phyloP scores from a whole-genome alignment of 208 protist genomes.

The Leishmania tarentolae region DNA sequence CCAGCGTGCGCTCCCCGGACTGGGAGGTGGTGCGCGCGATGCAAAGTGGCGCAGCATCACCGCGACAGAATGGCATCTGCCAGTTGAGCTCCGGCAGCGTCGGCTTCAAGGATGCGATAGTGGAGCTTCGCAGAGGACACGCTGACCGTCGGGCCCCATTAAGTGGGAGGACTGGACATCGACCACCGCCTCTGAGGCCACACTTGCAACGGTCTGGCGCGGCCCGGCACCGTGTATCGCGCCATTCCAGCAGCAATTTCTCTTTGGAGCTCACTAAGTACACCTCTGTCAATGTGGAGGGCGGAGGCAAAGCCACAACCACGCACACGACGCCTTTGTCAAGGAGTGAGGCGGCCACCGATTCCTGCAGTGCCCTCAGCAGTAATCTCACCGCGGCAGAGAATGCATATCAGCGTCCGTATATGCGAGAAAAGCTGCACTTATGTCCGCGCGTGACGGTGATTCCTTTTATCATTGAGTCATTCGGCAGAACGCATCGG shows the following conservation, averaged over 20 bases:
- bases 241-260: not conserved
- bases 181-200: not conserved
- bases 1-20: conserved; percentile 6
- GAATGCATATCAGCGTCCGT: not conserved
- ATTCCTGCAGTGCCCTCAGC: not conserved
- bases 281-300: not conserved
- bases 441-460: conserved; percentile 20
- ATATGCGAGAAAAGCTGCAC: conserved; percentile 10
- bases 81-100: conserved; percentile 1
- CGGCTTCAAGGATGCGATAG: not conserved
- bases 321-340: not conserved
- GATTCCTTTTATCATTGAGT: conserved; percentile 17
- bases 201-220: not conserved
- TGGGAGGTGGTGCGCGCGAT: conserved; percentile 2
- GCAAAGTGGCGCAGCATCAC: not conserved
- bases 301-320: not conserved
- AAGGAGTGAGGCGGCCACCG: not conserved
- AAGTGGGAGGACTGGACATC: not conserved
- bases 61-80: not conserved
- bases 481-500: conserved; percentile 19
- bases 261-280: not conserved
- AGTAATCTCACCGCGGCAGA: not conserved
- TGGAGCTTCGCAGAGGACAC: not conserved
- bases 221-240: not conserved
- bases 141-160: not conserved